These are phyloP conservation scores for Chrysoporthe austroafricana DNA, from an alignment of 2,329 filamentous ascomycete genomes.

Conservation along the genomic window DNA sequence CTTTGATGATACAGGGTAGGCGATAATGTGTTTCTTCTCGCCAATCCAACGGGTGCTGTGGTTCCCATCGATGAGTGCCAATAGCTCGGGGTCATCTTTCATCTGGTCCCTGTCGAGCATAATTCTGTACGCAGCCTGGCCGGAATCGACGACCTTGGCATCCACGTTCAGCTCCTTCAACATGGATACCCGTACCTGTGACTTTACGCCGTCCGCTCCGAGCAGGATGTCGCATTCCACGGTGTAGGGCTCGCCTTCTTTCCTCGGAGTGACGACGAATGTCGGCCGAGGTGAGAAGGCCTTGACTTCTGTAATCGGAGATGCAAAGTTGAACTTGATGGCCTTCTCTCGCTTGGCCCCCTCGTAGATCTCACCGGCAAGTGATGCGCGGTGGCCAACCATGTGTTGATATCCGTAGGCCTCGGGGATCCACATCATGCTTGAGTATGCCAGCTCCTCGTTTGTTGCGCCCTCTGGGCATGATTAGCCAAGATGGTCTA, in stretches of 20 bases:
- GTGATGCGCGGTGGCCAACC: slow-evolving; percentile 65
- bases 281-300: slow-evolving; percentile 55
- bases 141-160: slow-evolving; percentile 50
- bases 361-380: slow-evolving; percentile 61
- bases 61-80: slow-evolving; percentile 59
- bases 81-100: slow-evolving; percentile 52
- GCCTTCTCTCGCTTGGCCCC: slow-evolving; percentile 58
- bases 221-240: slow-evolving; percentile 55
- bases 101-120: slow-evolving; percentile 52
- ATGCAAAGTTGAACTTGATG: slow-evolving; percentile 63
- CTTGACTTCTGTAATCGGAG: slow-evolving; percentile 49
- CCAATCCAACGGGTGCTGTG: slow-evolving; percentile 67
- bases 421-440: slow-evolving; percentile 58
- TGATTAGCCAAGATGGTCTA: background rate
- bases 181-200: slow-evolving; percentile 47
- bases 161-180: slow-evolving; percentile 40
- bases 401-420: slow-evolving; percentile 66
- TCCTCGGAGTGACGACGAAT: slow-evolving; percentile 54
- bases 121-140: slow-evolving; percentile 59
- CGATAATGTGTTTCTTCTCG: slow-evolving; percentile 69
- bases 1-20: slow-evolving; percentile 66
- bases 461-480: slow-evolving; percentile 58
- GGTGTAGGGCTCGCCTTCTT: slow-evolving; percentile 45
- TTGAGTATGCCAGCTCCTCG: slow-evolving; percentile 62
- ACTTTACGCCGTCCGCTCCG: slow-evolving; percentile 59